These are phyloP conservation scores for Aspergillus uvarum DNA, from an alignment of 2,329 filamentous ascomycete species.

Conservation along the genomic window DNA sequence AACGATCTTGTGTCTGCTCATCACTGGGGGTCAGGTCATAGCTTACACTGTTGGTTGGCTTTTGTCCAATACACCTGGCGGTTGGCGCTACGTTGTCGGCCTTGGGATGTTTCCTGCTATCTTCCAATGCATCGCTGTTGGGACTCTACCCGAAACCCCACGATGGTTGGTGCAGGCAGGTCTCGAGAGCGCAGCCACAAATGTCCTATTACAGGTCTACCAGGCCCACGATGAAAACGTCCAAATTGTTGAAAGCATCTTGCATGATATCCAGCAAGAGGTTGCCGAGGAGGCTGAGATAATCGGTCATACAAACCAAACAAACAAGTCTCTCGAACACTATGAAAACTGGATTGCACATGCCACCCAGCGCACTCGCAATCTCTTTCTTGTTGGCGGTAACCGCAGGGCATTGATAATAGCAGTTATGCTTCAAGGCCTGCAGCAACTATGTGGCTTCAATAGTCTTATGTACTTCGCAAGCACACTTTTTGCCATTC, in stretches of 20 bases:
- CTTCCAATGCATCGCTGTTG: slow-evolving; percentile 67
- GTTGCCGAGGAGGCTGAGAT: slow-evolving; percentile 66
- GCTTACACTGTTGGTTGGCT: slow-evolving; percentile 83
- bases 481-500: slow-evolving; percentile 73
- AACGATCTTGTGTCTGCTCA: slow-evolving; percentile 76
- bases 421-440: slow-evolving; percentile 79
- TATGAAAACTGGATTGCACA: slow-evolving; percentile 27
- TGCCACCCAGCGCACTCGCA: slow-evolving; percentile 27
- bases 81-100: slow-evolving; percentile 92
- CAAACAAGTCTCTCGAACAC: slow-evolving; percentile 19
- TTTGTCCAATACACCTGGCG: slow-evolving; percentile 61
- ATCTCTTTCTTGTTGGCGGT: slow-evolving; percentile 46
- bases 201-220: slow-evolving; percentile 66
- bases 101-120: slow-evolving; percentile 75
- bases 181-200: slow-evolving; percentile 59
- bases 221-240: slow-evolving; percentile 47
- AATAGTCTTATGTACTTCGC: slow-evolving; percentile 94
- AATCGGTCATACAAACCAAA: slow-evolving; percentile 17
- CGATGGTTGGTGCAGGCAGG: slow-evolving; percentile 78
- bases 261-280: slow-evolving; percentile 71
- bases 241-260: slow-evolving; percentile 57
- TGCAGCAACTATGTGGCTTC: slow-evolving; percentile 88
- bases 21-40: slow-evolving; percentile 84
- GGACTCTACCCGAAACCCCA: slow-evolving; percentile 82
- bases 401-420: slow-evolving; percentile 71